Evolutionary conservation across 2,329 filamentous ascomycete genomes (phyloP).

Genomic region (Celoporthe dispersa): DNA sequence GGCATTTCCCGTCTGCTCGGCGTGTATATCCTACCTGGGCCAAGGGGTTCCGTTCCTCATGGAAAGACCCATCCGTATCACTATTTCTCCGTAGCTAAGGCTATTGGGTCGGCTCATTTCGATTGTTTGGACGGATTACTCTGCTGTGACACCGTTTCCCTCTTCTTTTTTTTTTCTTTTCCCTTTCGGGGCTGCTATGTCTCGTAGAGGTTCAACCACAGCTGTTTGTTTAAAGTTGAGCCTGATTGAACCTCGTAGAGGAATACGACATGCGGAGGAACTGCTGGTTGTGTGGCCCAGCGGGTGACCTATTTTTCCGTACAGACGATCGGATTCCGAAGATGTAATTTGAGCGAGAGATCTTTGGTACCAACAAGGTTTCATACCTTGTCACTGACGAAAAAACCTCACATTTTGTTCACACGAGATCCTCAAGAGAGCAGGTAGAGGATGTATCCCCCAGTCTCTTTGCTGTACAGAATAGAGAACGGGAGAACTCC

Average conservation of each 20-base stretch:
- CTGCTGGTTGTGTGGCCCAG: neutral
- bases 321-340: constrained; percentile 23
- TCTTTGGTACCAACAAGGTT: constrained; percentile 4
- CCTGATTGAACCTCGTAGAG: neutral
- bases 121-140: constrained; percentile 25
- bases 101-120: constrained; percentile 18
- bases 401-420: neutral
- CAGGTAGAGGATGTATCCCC: neutral
- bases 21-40: constrained; percentile 7
- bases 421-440: neutral
- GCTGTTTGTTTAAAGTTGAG: neutral
- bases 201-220: neutral
- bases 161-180: no score
- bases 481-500: neutral
- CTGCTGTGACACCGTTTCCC: constrained; percentile 5
- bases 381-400: neutral
- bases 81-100: neutral
- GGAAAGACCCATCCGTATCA: constrained; percentile 15
- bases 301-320: neutral
- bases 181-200: neutral
- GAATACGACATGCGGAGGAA: neutral
- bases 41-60: constrained; percentile 9
- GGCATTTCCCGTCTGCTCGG: constrained; percentile 20
- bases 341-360: constrained; percentile 6
- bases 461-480: neutral